Evolutionary conservation across 768 basidiomycete genomes (phyloP), one percentile per base, ranked within the genome.

Genomic region (Mycena polygramma): DNA sequence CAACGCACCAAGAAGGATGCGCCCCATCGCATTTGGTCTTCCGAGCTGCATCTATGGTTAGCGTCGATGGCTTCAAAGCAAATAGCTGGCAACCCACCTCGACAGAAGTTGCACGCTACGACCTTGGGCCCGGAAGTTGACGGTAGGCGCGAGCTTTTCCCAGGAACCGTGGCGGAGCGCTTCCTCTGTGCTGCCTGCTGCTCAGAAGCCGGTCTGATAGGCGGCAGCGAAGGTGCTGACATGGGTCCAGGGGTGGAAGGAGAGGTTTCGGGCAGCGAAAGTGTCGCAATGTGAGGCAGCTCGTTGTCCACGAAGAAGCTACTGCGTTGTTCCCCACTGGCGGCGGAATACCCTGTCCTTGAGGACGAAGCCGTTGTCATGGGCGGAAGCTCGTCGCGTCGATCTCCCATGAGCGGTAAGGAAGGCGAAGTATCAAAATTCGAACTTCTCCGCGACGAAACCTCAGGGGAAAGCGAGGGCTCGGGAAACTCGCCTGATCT

Each of bases 1-100:
- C n/a, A 52, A 69, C 62, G 41, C 49, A 73, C 72, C 94, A 95
- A 35, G 91, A 87, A 37, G 94, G 94, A 76, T 93, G 93, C n/a
- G 86, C 92, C 48, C 94, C 94, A 79, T 95, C 94, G 75, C 94
- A 95, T 78, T 94, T 92, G 22, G 94, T 95, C 83, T 95, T 95
- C 69, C 94, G 94, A 43, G 94, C 94, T 94, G 36, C 46, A 30
- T 30, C 43, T 19, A 57, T 37, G 58, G 30, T 66, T 39, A 66
- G 49, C 60, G 30, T 30, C 30, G 24, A 17, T 20, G 6, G 71
- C 49, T 61, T 65, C 41, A 35, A 53, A 46, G 2, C 13, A 11
- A 58, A 41, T 22, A 49, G 15, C 30, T 37, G 9, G 26, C 11
- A 41, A 83, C 89, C 65, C 76, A 94, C 94, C 93, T 84, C 94